Evolutionary conservation across 129 eudicot species (phyloP).

Genomic region (Flaveria trinervia): DNA sequence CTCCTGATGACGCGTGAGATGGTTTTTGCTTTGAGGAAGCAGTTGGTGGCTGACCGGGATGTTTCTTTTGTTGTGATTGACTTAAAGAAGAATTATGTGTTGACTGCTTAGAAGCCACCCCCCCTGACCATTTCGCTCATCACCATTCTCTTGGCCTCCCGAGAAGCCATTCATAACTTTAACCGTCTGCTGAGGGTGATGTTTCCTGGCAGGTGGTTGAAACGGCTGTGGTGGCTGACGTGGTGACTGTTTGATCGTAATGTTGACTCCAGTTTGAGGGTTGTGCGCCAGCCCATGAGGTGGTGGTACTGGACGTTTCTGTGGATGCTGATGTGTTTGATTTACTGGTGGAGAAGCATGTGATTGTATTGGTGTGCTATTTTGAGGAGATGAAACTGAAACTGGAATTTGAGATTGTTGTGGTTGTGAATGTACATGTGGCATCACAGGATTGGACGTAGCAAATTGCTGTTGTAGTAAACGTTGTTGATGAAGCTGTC

Average conservation of each 20-base stretch:
- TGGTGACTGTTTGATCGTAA: constrained; percentile 48
- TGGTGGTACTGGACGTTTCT: constrained; percentile 51
- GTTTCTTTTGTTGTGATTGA: constrained; percentile 41
- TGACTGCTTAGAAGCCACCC: constrained; percentile 37
- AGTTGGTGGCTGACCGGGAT: constrained; percentile 45
- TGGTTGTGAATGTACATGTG: constrained; percentile 52
- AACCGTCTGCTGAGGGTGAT: constrained; percentile 60
- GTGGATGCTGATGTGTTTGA: constrained; percentile 52
- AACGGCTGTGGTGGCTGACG: constrained; percentile 41
- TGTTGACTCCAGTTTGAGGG: constrained; percentile 57
- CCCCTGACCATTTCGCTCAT: constrained; percentile 39
- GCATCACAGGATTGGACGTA: constrained; percentile 54
- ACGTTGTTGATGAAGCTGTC: constrained; percentile 70
- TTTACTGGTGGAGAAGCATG: constrained; percentile 60
- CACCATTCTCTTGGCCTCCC: constrained; percentile 57
- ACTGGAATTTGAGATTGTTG: constrained; percentile 45
- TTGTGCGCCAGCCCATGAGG: constrained; percentile 51
- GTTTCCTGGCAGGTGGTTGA: constrained; percentile 68
- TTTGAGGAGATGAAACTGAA: constrained; percentile 70
- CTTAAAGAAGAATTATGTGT: constrained; percentile 42
- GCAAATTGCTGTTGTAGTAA: constrained; percentile 59
- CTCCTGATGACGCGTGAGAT: constrained; percentile 30
- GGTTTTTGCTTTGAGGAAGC: constrained; percentile 37
- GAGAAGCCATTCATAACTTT: constrained; percentile 59
- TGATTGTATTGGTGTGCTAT: constrained; percentile 53